A percentile compares a stretch with the other conserved stretches of the same genome.
phyloP scores from a whole-genome alignment of 139 green algal species.

The Nannochloris sp. region DNA sequence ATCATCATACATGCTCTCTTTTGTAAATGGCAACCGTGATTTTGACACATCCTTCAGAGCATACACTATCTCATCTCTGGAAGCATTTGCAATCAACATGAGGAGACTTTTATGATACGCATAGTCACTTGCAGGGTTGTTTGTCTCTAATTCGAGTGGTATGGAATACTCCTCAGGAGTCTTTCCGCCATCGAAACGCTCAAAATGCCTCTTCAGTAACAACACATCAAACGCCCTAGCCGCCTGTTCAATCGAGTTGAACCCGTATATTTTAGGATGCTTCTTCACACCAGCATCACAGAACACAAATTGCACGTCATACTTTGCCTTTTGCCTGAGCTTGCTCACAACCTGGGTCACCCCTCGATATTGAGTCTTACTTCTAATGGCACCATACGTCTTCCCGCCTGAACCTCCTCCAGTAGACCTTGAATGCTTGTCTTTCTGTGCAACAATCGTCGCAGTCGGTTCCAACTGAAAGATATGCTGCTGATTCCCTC shows the following conservation, averaged over 20 bases:
- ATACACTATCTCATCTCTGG: conserved; percentile 24
- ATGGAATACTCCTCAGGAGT: not conserved
- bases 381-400: not conserved
- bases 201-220: conserved; percentile 15
- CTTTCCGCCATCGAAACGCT: not conserved
- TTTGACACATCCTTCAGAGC: conserved; percentile 19
- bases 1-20: conserved; percentile 1
- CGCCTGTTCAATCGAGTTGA: conserved; percentile 6
- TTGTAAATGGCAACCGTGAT: not conserved
- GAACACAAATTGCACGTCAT: conserved; percentile 33
- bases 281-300: conserved; percentile 26
- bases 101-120: conserved; percentile 8
- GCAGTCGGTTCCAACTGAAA: too few species aligned
- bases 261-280: conserved; percentile 35
- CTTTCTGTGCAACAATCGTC: not conserved
- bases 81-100: not conserved
- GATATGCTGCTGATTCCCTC: too few species aligned
- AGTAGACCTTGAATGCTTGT: not conserved
- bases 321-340: conserved; percentile 10
- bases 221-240: conserved; percentile 28
- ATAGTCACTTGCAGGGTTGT: conserved; percentile 11
- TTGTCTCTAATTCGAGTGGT: conserved; percentile 11
- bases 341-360: conserved; percentile 15
- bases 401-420: not conserved
- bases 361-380: conserved; percentile 12